These are phyloP conservation scores for Ascochyta pisi DNA, from an alignment of 2,329 filamentous ascomycete species.

Conservation along the genomic window DNA sequence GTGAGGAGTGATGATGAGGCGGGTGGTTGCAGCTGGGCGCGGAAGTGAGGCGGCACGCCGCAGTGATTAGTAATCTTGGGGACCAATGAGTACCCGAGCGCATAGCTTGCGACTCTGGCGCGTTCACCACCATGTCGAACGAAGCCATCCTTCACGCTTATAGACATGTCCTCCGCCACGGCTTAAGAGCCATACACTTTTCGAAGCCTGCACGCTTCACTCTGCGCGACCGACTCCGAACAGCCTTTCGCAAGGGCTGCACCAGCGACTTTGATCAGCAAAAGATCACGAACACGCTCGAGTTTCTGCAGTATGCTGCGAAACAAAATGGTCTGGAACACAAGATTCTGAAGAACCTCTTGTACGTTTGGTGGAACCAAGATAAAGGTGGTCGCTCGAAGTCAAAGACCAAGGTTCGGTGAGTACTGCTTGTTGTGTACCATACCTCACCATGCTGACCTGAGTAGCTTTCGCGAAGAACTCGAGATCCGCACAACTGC, in stretches of 20 bases:
- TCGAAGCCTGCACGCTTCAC: slow-evolving; percentile 71
- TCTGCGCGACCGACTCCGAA: slow-evolving; percentile 59
- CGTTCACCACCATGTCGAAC: slow-evolving; percentile 34
- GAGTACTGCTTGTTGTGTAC: slow-evolving; percentile 7
- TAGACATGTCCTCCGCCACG: slow-evolving; percentile 70
- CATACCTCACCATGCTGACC: slow-evolving; percentile 2
- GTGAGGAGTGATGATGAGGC: slow-evolving; percentile 21
- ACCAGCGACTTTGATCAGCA: slow-evolving; percentile 46
- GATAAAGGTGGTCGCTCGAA: slow-evolving; percentile 39
- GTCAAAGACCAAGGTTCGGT: slow-evolving; percentile 31
- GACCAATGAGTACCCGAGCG: slow-evolving; percentile 13
- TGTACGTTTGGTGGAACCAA: slow-evolving; percentile 58
- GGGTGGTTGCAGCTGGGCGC: slow-evolving; percentile 4
- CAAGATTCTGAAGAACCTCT: slow-evolving; percentile 71
- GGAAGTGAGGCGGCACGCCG: slow-evolving; percentile 11
- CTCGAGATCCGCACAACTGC: slow-evolving; percentile 46
- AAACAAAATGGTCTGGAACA: slow-evolving; percentile 73
- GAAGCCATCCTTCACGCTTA: slow-evolving; percentile 69
- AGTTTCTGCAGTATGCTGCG: slow-evolving; percentile 72
- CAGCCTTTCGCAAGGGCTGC: slow-evolving; percentile 48
- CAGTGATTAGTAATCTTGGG: slow-evolving; percentile 1
- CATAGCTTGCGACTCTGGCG: slow-evolving; percentile 7
- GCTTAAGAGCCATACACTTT: slow-evolving; percentile 75
- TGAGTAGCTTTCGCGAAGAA: slow-evolving; percentile 33
- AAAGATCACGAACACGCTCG: slow-evolving; percentile 69